Conservation (phyloP, 345 rosid genomes). For the Aquilaria yunnanensis region DNA sequence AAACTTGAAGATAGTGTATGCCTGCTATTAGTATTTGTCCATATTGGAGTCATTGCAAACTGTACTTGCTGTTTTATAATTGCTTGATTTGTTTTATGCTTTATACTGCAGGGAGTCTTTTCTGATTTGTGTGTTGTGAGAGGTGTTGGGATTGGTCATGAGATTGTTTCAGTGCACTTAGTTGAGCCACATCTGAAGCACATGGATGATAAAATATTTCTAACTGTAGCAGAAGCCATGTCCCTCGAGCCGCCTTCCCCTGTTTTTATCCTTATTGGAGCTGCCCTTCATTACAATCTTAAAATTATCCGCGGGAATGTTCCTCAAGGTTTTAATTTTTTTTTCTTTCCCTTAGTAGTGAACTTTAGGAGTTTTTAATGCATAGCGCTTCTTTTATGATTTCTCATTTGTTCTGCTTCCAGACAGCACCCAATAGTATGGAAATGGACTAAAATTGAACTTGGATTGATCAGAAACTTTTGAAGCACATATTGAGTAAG, state of each 20-base stretch:
- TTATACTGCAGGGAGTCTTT: conserved; percentile 66
- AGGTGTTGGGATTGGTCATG: conserved; percentile 83
- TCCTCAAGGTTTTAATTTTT: conserved; percentile 63
- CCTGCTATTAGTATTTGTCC: conserved; percentile 9
- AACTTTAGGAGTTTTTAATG: neutral
- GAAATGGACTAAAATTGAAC: no score
- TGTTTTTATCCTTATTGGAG: conserved; percentile 74
- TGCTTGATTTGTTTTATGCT: conserved; percentile 13
- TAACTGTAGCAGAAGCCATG: conserved; percentile 98
- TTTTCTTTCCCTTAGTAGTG: neutral
- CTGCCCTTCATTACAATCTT: conserved; percentile 57
- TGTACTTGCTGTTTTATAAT: neutral
- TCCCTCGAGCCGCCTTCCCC: conserved; percentile 90
- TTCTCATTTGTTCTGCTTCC: neutral
- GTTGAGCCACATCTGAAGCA: conserved; percentile 61
- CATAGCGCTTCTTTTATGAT: conserved; percentile 3
- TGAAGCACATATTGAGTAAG: no score
- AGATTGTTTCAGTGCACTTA: conserved; percentile 72
- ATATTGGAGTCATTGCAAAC: neutral
- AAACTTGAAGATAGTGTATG: conserved; percentile 80
- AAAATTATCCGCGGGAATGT: conserved; percentile 72
- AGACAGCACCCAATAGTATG: no score
- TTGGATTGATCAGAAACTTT: no score
- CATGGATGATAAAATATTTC: conserved; percentile 63
- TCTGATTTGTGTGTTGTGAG: conserved; percentile 82